Base-by-base conservation (phyloP, 768 basidiomycete species). In the Podaxis rugospora region DNA sequence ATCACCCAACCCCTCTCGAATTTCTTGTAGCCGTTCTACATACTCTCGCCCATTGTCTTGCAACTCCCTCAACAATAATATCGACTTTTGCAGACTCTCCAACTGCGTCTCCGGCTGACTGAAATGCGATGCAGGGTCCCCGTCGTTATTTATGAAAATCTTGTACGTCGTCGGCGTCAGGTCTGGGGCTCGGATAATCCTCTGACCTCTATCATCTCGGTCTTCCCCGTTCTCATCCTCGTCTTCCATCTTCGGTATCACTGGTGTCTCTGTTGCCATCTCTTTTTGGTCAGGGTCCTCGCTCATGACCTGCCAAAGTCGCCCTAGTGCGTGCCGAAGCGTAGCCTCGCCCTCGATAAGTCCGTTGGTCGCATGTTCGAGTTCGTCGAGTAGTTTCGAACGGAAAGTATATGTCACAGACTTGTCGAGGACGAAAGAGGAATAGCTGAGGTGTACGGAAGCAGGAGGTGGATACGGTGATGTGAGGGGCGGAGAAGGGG, bases 11-110 rank as follows among this genome's bases (percentile, higher is more conserved):
- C 85, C 85, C 65, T 94, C 91, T 56, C 93, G 75, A 57, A 95
- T 90, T 70, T 95, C 93, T 67, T 90, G 84, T 57, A 95, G 72
- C 27, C 92, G 83, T 68, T 93, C 92, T 4, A 89, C 85, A 68
- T 94, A 95, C 71, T 94, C 93, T 49, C 91, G 79, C 4, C 89
- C 89, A 66, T 95, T 93, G 67, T 94, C 93, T 65, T 91, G 88
- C 21, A 95, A 76, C 65, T 95, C 93, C 55, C 89, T 83, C 55
- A 94, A 73, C 1, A 84, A 80, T 14, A 87, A 83, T 39, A 93
- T 66, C 13, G 88, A 85, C 69, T 90, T 92, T 68, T 93, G 90
- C 58, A 94, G 69, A 13, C 76, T 86, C 51, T 86, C 87, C 61
- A 84, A 72, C 65, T 91, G 89, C 74, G 83, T 80, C 59, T 88